These are phyloP conservation scores for Spencermartinsiella ligniputridi DNA, from an alignment of 1,139 yeast species.

Conservation along the genomic window DNA sequence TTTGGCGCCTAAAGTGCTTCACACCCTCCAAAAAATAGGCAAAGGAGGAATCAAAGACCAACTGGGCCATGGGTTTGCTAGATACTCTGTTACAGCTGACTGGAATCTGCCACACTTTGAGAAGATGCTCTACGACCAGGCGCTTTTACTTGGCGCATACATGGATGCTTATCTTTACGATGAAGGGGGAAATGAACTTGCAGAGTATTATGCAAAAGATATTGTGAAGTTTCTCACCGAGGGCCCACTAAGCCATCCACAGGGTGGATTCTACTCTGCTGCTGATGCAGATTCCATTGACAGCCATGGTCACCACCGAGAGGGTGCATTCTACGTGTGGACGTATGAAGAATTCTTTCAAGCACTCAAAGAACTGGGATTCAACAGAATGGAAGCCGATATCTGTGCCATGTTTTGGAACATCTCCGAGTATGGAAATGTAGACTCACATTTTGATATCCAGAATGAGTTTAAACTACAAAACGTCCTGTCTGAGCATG, in stretches of 20 bases:
- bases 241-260: slow-evolving; percentile 25
- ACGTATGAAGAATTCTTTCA: slow-evolving; percentile 32
- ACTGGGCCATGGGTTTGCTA: slow-evolving; percentile 36
- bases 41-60: slow-evolving; percentile 39
- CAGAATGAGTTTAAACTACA: slow-evolving; percentile 30
- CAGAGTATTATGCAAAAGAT: slow-evolving; percentile 23
- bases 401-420: slow-evolving; percentile 36
- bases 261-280: slow-evolving; percentile 33
- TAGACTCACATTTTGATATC: slow-evolving; percentile 33
- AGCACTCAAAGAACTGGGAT: slow-evolving; percentile 25
- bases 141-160: slow-evolving; percentile 33
- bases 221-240: slow-evolving; percentile 28
- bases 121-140: slow-evolving; percentile 38
- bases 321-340: slow-evolving; percentile 39
- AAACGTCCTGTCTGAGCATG: slow-evolving; percentile 31
- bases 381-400: slow-evolving; percentile 29
- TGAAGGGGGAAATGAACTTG: slow-evolving; percentile 9
- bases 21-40: slow-evolving; percentile 31
- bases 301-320: slow-evolving; percentile 24
- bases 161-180: slow-evolving; percentile 22
- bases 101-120: slow-evolving; percentile 41
- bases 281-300: slow-evolving; percentile 35
- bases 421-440: slow-evolving; percentile 36
- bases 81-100: slow-evolving; percentile 39
- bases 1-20: slow-evolving; percentile 10